Percentiles rank a stretch among this genome's conserved stretches.
These are phyloP conservation scores for Colletotrichum eleusines DNA, from an alignment of 2,329 filamentous ascomycete species.

Conservation along the genomic window DNA sequence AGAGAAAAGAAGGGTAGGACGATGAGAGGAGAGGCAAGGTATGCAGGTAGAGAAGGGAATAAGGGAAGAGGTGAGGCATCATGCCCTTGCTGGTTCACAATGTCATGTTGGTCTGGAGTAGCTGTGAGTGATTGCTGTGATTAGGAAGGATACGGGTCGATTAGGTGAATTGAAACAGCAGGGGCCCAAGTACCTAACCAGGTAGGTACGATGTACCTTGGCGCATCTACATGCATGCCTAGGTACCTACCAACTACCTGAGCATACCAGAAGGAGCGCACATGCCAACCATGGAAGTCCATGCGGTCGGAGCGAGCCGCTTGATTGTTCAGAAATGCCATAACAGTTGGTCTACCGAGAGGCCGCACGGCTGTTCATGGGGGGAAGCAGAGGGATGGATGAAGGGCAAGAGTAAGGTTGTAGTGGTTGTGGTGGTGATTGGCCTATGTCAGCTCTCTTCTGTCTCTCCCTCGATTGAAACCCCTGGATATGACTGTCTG, in stretches of 20 bases:
- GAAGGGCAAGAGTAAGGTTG: neutral
- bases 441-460: neutral
- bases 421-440: neutral
- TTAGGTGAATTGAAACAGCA: neutral
- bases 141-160: too few species aligned
- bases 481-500: too few species aligned
- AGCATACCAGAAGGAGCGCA: too few species aligned
- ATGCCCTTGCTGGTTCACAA: neutral
- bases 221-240: too few species aligned
- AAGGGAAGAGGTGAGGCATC: neutral
- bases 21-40: neutral
- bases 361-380: too few species aligned
- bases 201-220: too few species aligned
- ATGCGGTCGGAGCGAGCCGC: slow-evolving; percentile 5
- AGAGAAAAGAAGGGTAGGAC: neutral
- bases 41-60: neutral
- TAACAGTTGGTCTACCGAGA: too few species aligned
- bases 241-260: neutral
- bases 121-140: neutral
- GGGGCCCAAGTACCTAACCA: neutral
- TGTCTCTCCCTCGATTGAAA: neutral
- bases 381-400: neutral
- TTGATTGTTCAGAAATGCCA: too few species aligned
- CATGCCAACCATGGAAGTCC: slow-evolving; percentile 1
- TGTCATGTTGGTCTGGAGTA: neutral